Evolutionary conservation across 2,329 filamentous ascomycete species (phyloP).

Genomic region (Fusarium denticulatum): DNA sequence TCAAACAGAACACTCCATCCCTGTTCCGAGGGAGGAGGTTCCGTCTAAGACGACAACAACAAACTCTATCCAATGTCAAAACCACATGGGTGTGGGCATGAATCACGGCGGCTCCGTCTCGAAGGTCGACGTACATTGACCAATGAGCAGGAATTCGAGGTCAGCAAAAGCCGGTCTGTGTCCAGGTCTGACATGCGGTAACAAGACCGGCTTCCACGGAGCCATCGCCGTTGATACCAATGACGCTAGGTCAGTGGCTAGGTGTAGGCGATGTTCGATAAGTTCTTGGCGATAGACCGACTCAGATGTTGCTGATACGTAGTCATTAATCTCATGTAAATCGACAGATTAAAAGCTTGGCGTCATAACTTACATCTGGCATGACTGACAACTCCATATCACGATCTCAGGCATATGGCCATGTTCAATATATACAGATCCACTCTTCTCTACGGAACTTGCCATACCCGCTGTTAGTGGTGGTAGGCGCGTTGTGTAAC

Average conservation of each 20-base stretch:
- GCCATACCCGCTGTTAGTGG: neutral
- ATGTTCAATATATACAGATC: neutral
- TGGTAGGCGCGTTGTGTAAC: constrained; percentile 4
- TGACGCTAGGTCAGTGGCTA: constrained; percentile 13
- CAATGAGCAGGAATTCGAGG: constrained; percentile 14
- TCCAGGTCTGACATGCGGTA: constrained; percentile 24
- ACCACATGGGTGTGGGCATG: neutral
- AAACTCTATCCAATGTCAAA: neutral
- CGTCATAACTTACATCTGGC: neutral
- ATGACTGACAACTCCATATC: constrained; percentile 2
- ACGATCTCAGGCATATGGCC: neutral
- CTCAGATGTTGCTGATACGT: neutral
- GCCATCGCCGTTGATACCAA: constrained; percentile 15
- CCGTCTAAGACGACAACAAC: neutral
- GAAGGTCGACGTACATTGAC: neutral
- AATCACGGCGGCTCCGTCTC: neutral
- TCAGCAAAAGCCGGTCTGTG: constrained; percentile 31
- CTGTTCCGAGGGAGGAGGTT: neutral
- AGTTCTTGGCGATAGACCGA: neutral
- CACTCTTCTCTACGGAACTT: neutral
- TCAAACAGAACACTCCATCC: neutral
- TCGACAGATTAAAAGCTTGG: constrained; percentile 3
- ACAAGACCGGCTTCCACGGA: constrained; percentile 20
- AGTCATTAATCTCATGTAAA: neutral
- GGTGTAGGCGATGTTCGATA: neutral